Evolutionary conservation across 345 rosid genomes (phyloP), one percentile per base, ranked within the genome.

Genomic region (Linum lewisii): DNA sequence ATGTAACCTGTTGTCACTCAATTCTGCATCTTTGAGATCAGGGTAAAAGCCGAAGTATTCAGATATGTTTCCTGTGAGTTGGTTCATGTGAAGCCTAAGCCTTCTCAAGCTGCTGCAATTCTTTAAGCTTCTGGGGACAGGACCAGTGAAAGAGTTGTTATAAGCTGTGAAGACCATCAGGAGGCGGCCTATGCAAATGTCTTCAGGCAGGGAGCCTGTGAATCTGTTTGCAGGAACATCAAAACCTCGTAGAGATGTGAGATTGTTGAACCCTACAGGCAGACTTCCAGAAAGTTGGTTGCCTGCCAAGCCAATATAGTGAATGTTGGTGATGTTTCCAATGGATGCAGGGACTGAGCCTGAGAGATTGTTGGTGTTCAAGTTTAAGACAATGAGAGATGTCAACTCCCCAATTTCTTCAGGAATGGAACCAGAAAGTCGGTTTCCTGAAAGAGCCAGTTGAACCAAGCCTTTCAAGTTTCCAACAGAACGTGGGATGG

Each of bases 1-100:
- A 25, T 34, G 32, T 3, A 64, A 64, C 10, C 26, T 32, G 24
- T 64, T 45, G 32, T 58, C 0, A 52, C 74, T 75, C 7, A 75
- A 25, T 11, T 62, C 56, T 5, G 66, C 51, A 26, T 23, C 50
- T 0, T 20, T 0, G 57, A 75, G n/a, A 23, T 57, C 44, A 6
- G 74, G 78, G 22, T 68, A 70, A 15, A 70, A 29, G 2, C 76
- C 80, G 59, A 79, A 74, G 21, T 7, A 62, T 52, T 67, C 58
- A 0, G 69, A 51, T 42, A 67, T 13, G 49, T 78, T 59, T 5
- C 77, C 76, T 0, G 21, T 50, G 22, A 76, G 24, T 13, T 61
- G 73, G 65, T 79, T 79, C 1, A n/a, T 36, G 0, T 73, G 55
- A 0, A 79, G 18, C n/a, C 63, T 58, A 4, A 54, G 70, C 62